Percentiles rank a stretch among this genome's conserved stretches.
phyloP scores from a whole-genome alignment of 345 rosid genomes.

The Eucalyptus viminalis region DNA sequence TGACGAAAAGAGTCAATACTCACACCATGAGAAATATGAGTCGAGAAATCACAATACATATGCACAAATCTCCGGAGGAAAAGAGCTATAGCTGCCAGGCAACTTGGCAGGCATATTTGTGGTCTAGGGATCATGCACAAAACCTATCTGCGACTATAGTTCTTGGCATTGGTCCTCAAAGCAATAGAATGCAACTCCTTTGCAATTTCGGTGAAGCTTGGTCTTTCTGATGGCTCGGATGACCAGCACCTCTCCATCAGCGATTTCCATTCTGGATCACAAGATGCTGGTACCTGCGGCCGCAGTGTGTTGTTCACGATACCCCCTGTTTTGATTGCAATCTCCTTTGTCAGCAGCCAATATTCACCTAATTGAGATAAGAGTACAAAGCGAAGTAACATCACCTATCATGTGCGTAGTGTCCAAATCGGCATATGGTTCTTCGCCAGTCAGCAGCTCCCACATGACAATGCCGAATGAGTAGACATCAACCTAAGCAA shows the following conservation, averaged over 20 bases:
- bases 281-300: constrained; percentile 42
- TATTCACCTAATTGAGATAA: neutral
- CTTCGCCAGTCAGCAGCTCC: constrained; percentile 64
- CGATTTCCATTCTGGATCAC: constrained; percentile 48
- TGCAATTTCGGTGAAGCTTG: constrained; percentile 35
- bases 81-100: neutral
- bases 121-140: neutral
- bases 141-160: constrained; percentile 2
- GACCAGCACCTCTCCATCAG: constrained; percentile 79
- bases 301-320: constrained; percentile 53
- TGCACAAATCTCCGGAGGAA: neutral
- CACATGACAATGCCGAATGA: constrained; percentile 62
- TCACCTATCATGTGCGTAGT: constrained; percentile 49
- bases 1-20: neutral
- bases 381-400: neutral
- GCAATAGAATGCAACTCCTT: constrained; percentile 33
- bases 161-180: constrained; percentile 28
- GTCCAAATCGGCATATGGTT: constrained; percentile 54
- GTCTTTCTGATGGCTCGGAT: constrained; percentile 58
- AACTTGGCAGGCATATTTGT: neutral
- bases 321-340: constrained; percentile 26
- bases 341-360: neutral
- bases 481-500: constrained; percentile 49
- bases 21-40: neutral
- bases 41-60: neutral